Evolutionary conservation across 2,329 filamentous ascomycete species (phyloP), one percentile per base, ranked within the genome.

Genomic region (Colletotrichum truncatum): DNA sequence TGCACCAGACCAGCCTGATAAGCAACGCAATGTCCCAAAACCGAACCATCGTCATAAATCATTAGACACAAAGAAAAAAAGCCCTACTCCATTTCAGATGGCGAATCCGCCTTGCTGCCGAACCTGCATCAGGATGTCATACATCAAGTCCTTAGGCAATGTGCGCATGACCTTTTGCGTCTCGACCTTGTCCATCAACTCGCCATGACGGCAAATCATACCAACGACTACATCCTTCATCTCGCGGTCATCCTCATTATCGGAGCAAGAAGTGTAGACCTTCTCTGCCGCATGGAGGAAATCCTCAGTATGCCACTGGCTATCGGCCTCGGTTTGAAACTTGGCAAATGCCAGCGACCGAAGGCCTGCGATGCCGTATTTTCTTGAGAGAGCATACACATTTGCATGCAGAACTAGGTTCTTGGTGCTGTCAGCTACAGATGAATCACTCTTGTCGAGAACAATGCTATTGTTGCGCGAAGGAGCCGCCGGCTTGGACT

Each of bases 221-320:
- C 60, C 36, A 11, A 64, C 55, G 10, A 64, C 36, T 12, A 64
- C 39, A 4, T 64, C 60, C 23, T 52, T 64, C 45, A 64, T 64
- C 21, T 59, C 23, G 11, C 45, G 53, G n/a, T 59, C 60, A 8
- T 63, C 52, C 8, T 59, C 53, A 4, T 16, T 21, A 16, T 52
- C 54, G 3, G 53, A 43, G 21, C 53, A 59, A 4, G 46, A 58
- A 1, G 34, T 36, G 16, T 64, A 64, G 3, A 64, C 54, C 16
- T 34, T 59, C 34, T 59, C 43, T 4, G 54, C 60, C 6, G 60
- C 60, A n/a, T n/a, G 54, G 6, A 64, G 18, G 10, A 64, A 64
- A 6, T 64, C 54, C 26, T 64, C 60, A 5, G 60, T 64, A n/a
- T 64, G 10, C 60, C 60, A 64, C 18, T 59, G 43, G 46, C 16